Conservation (phyloP, 2,329 filamentous ascomycete species). For the Beauveria brongniartii region DNA sequence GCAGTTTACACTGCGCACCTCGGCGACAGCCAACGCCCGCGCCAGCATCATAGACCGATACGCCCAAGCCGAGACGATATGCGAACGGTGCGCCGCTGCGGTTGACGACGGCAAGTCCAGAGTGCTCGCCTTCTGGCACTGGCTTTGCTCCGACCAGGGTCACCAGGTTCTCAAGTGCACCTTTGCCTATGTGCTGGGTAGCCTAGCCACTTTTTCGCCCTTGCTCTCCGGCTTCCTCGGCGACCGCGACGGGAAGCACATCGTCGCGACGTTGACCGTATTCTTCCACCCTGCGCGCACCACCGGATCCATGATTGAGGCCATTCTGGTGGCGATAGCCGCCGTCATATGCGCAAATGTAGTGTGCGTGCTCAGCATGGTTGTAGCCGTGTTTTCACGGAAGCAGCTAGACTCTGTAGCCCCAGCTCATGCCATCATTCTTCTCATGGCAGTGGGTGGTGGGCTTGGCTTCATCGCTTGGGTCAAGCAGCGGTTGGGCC, state of each 20-base stretch:
- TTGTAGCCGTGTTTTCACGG: slow-evolving; percentile 72
- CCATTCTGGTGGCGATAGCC: slow-evolving; percentile 64
- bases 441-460: slow-evolving; percentile 77
- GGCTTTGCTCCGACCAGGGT: slow-evolving; percentile 63
- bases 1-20: slow-evolving; percentile 65
- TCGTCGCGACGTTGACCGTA: slow-evolving; percentile 87
- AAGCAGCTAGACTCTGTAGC: slow-evolving; percentile 55
- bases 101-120: slow-evolving; percentile 22
- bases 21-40: slow-evolving; percentile 23
- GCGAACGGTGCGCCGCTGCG: slow-evolving; percentile 13
- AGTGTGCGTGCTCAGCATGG: slow-evolving; percentile 79
- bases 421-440: slow-evolving; percentile 69
- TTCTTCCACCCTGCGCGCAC: slow-evolving; percentile 90
- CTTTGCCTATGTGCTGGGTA: slow-evolving; percentile 79
- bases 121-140: slow-evolving; percentile 40
- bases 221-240: slow-evolving; percentile 67
- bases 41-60: slow-evolving; percentile 15
- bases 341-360: slow-evolving; percentile 66
- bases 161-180: slow-evolving; percentile 85
- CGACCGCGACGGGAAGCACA: slow-evolving; percentile 82
- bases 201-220: slow-evolving; percentile 75
- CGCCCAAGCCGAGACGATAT: slow-evolving; percentile 13
- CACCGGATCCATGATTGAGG: slow-evolving; percentile 83
- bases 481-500: slow-evolving; percentile 72
- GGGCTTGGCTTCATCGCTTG: slow-evolving; percentile 82